Conservation (phyloP, 108 stramenopile species). For the Craspedostauros australis region DNA sequence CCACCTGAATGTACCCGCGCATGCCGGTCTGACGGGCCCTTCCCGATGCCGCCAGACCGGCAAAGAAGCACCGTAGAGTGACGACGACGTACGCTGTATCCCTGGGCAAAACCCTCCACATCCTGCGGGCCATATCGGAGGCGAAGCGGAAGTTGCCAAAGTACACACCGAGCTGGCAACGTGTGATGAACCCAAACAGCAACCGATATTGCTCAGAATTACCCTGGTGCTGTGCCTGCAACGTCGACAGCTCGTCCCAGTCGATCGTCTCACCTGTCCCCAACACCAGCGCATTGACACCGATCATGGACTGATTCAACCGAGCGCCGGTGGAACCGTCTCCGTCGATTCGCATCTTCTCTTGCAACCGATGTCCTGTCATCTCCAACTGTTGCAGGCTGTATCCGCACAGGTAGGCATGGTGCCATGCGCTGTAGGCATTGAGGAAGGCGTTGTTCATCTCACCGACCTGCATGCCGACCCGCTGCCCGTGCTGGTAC, state of each 20-base stretch:
- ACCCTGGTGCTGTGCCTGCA: background rate
- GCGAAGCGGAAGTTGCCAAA: slow-evolving; percentile 22
- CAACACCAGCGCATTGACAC: too few relatives aligned
- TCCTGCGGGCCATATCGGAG: slow-evolving; percentile 3
- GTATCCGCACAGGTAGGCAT: slow-evolving; percentile 2
- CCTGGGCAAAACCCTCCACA: background rate
- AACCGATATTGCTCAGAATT: slow-evolving; percentile 7
- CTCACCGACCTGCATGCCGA: slow-evolving; percentile 23
- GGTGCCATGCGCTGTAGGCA: background rate
- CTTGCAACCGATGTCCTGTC: background rate
- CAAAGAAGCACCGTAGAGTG: slow-evolving; percentile 8
- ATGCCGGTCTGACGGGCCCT: slow-evolving; percentile 1
- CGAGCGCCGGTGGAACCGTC: slow-evolving; percentile 1
- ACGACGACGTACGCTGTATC: slow-evolving; percentile 6
- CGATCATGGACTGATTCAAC: too few relatives aligned
- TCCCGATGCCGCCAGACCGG: slow-evolving; percentile 11
- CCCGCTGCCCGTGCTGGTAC: background rate
- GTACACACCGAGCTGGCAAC: slow-evolving; percentile 18
- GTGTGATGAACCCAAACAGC: slow-evolving; percentile 5
- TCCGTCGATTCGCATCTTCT: slow-evolving; percentile 1
- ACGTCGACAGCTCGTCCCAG: slow-evolving; percentile 11
- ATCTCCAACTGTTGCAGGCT: background rate
- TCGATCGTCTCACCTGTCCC: too few relatives aligned
- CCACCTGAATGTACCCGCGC: background rate
- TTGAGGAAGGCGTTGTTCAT: slow-evolving; percentile 6